Base-by-base conservation (phyloP, 805 yeast genomes). In the Cyberlindnera meyerae region DNA sequence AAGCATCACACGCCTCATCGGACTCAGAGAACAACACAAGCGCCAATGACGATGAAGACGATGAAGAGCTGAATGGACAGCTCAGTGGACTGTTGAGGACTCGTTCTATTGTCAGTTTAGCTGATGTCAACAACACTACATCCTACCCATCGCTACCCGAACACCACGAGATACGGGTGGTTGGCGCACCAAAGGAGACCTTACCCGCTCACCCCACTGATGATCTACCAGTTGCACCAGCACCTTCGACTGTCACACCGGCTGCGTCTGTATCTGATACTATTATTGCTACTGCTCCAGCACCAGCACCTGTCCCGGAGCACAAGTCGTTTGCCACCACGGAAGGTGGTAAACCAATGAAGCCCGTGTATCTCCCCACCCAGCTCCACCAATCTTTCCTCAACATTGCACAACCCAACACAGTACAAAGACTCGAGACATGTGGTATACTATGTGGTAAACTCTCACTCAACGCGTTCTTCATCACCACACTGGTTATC, bases 361-460 rank as follows among this genome's bases (percentile, higher is more conserved):
- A 82, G 35, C 63, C 75, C 0, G 54, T 77, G 2, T 77, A 66
- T 48, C 51, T 77, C 11, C 81, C 85, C 1, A 35, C 55, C 0
- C 56, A 57, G 18, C 57, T 79, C 14, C 62, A 72, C 21, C 39
- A 54, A 2, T 41, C 51, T 17, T 79, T 79, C 46, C 58, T 76
- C 8, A 48, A 54, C 17, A 51, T 74, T 11, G 79, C 84, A 1
- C 46, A 54, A 13, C 43, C 57, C 4, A 79, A 79, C 48, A 79
- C 86, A 1, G 17, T 31, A 2, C 57, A 56, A 12, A 70, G 70
- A 27, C 57, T 79, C 12, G 86, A 79, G 49, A 79, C 84, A 0
- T 79, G 84, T 51, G 86, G 85, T 11, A 74, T 79, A 15, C 62
- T 79, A 21, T 75, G 83, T 52, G 86, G 85, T 0, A 73, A 66